Conservation (phyloP, 106 monocot species). For the Platanthera guangdongensis region DNA sequence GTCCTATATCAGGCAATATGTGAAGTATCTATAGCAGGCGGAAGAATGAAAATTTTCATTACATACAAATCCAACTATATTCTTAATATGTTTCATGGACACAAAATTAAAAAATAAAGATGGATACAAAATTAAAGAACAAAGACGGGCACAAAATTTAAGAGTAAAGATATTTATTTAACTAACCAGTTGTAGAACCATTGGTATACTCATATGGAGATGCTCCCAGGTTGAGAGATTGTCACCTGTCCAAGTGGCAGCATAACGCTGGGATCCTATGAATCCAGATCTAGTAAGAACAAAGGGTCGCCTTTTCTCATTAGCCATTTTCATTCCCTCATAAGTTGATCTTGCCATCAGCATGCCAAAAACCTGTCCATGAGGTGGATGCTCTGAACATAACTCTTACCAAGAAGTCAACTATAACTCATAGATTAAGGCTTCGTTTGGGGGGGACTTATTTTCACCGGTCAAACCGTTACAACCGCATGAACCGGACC, state of each 20-base stretch:
- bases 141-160: too few relatives aligned
- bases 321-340: slow-evolving; percentile 87
- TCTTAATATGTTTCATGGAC: neutral
- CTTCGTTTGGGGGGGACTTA: too few relatives aligned
- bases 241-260: slow-evolving; percentile 98
- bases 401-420: slow-evolving; percentile 5
- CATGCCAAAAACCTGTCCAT: slow-evolving; percentile 80
- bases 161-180: slow-evolving; percentile 5
- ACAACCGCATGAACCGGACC: too few relatives aligned
- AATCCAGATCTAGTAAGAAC: slow-evolving; percentile 99
- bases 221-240: slow-evolving; percentile 94
- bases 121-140: neutral
- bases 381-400: neutral
- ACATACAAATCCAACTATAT: neutral
- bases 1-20: neutral
- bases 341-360: slow-evolving; percentile 96
- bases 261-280: slow-evolving; percentile 92
- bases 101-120: too few relatives aligned
- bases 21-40: neutral
- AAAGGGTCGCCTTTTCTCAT: slow-evolving; percentile 63
- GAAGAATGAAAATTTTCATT: neutral
- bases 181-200: slow-evolving; percentile 96
- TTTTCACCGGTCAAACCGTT: too few relatives aligned
- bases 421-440: neutral
- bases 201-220: slow-evolving; percentile 90